Conservation (phyloP, 2,329 filamentous ascomycete species). For the Fonsecaea multimorphosa region DNA sequence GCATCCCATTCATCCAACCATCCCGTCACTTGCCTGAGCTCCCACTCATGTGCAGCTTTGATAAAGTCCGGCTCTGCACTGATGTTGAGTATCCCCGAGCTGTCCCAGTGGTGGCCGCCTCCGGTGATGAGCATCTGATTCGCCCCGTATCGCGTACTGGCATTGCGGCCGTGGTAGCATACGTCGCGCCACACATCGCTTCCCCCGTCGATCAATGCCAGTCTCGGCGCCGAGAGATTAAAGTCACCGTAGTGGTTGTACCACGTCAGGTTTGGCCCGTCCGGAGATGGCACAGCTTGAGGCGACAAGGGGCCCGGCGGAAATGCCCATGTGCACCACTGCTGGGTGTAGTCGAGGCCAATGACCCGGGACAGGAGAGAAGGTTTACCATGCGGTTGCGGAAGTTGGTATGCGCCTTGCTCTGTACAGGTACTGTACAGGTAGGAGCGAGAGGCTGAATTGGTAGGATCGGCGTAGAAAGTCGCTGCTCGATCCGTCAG, state of each 20-base stretch:
- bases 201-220: conserved; percentile 60
- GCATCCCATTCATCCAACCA: conserved; percentile 43
- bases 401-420: conserved; percentile 58
- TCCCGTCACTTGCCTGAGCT: conserved; percentile 54
- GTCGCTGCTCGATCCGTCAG: conserved; percentile 38
- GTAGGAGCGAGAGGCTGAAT: conserved; percentile 53
- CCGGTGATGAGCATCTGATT: conserved; percentile 59
- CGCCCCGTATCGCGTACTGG: conserved; percentile 51
- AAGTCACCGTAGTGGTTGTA: conserved; percentile 58
- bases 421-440: conserved; percentile 58
- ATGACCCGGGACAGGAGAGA: conserved; percentile 57
- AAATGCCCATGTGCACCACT: conserved; percentile 64
- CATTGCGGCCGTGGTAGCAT: conserved; percentile 57
- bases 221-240: conserved; percentile 53
- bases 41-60: conserved; percentile 58
- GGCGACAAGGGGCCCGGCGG: conserved; percentile 48
- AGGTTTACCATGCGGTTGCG: conserved; percentile 47
- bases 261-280: conserved; percentile 49
- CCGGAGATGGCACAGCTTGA: conserved; percentile 43
- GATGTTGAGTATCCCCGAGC: conserved; percentile 52
- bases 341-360: conserved; percentile 58
- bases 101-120: conserved; percentile 61
- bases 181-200: conserved; percentile 61
- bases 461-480: conserved; percentile 54
- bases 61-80: conserved; percentile 59